phyloP scores from a whole-genome alignment of 441 rosid species.

The Mallotus japonicus region DNA sequence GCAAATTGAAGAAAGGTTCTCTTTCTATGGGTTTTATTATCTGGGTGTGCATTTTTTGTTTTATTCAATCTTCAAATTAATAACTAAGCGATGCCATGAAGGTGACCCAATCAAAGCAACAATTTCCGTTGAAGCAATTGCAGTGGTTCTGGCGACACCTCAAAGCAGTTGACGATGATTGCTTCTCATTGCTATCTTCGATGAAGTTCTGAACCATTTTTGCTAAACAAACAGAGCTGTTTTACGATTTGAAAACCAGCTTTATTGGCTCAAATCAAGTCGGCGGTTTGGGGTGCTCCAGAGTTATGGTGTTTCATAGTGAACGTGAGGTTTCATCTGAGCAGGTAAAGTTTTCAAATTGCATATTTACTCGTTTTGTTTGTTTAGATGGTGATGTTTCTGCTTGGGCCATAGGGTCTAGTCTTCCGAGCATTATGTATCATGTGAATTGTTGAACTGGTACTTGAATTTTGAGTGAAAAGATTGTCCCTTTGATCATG shows the following conservation, averaged over 20 bases:
- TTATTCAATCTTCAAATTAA: too few relatives aligned
- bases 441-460: too few relatives aligned
- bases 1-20: not conserved
- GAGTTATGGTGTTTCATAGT: slow-evolving; percentile 68
- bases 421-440: too few relatives aligned
- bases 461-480: too few relatives aligned
- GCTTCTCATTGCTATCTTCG: slow-evolving; percentile 63
- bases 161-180: slow-evolving; percentile 25
- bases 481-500: too few relatives aligned
- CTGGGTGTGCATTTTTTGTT: too few relatives aligned
- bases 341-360: slow-evolving; percentile 45
- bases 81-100: too few relatives aligned
- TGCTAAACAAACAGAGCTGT: slow-evolving; percentile 79
- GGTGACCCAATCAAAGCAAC: not conserved
- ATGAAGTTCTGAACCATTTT: slow-evolving; percentile 81
- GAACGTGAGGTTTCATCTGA: slow-evolving; percentile 65
- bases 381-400: too few relatives aligned
- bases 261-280: too few relatives aligned
- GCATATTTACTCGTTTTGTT: not conserved
- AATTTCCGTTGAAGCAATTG: slow-evolving; percentile 59
- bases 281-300: slow-evolving; percentile 47
- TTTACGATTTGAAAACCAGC: not conserved
- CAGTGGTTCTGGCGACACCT: slow-evolving; percentile 57
- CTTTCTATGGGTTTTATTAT: too few relatives aligned
- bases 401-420: too few relatives aligned